Conservation (phyloP, 352 stramenopile genomes). For the Elongisporangium undulatum region DNA sequence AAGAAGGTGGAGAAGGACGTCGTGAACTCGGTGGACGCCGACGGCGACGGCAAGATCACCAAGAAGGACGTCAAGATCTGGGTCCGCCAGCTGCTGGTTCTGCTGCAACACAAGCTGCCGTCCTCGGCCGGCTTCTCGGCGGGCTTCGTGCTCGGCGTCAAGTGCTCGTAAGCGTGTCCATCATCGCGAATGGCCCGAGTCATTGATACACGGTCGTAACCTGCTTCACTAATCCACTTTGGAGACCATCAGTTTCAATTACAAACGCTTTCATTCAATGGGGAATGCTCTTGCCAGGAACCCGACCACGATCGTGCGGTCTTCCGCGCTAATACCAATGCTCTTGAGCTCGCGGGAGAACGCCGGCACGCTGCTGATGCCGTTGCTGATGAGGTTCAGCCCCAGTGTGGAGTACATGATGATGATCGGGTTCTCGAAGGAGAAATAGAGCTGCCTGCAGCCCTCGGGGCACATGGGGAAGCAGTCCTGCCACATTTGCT, state of each 20-base stretch:
- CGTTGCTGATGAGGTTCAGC: slow-evolving; percentile 83
- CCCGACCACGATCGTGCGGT: slow-evolving; percentile 70
- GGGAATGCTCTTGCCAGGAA: slow-evolving; percentile 77
- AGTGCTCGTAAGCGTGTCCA: slow-evolving; percentile 32
- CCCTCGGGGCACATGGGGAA: slow-evolving; percentile 77
- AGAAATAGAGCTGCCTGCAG: slow-evolving; percentile 64
- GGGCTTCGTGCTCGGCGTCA: slow-evolving; percentile 71
- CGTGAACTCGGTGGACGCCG: slow-evolving; percentile 71
- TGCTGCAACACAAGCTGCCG: slow-evolving; percentile 81
- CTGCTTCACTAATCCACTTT: not conserved
- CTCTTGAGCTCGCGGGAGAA: slow-evolving; percentile 80
- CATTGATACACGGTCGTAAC: not conserved
- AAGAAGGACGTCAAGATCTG: slow-evolving; percentile 77
- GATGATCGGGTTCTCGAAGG: slow-evolving; percentile 65
- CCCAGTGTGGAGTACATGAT: slow-evolving; percentile 81
- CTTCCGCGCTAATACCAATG: slow-evolving; percentile 65
- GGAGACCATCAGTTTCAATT: not conserved
- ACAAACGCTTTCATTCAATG: slow-evolving; percentile 26
- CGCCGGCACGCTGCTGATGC: slow-evolving; percentile 73
- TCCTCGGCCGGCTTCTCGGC: slow-evolving; percentile 76
- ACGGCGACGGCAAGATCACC: slow-evolving; percentile 84
- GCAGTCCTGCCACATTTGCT: slow-evolving; percentile 77
- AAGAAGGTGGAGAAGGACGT: slow-evolving; percentile 87
- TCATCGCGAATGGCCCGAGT: not conserved
- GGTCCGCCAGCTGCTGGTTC: slow-evolving; percentile 56